phyloP scores from a whole-genome alignment of 176 grass and related monocot species.

The Thalia dealbata region DNA sequence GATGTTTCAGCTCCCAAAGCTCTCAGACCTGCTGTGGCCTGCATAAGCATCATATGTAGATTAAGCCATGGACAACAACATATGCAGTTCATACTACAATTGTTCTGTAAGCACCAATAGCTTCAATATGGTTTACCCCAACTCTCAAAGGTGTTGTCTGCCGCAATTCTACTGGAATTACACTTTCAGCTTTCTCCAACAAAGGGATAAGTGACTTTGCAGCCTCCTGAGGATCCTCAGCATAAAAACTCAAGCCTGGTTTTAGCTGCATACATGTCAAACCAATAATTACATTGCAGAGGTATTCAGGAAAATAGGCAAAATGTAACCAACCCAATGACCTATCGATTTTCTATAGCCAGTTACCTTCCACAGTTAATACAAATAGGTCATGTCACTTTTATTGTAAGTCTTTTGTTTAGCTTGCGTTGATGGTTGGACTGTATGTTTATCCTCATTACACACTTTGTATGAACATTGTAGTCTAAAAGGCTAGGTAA shows the following conservation, averaged over 20 bases:
- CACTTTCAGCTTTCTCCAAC: slow-evolving; percentile 67
- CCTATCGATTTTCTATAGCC: background rate
- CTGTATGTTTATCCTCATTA: too few species aligned
- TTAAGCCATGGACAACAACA: background rate
- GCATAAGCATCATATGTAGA: slow-evolving; percentile 26
- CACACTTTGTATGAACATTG: background rate
- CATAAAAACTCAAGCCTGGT: slow-evolving; percentile 69
- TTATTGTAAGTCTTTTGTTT: background rate
- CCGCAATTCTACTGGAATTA: slow-evolving; percentile 57
- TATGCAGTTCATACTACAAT: slow-evolving; percentile 7
- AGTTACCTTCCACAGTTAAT: too few species aligned
- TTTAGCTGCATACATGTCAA: slow-evolving; percentile 40
- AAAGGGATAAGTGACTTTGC: slow-evolving; percentile 78
- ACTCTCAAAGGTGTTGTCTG: slow-evolving; percentile 73
- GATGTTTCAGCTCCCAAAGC: slow-evolving; percentile 63
- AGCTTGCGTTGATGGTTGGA: background rate
- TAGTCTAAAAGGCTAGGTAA: background rate
- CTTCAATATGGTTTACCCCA: slow-evolving; percentile 55
- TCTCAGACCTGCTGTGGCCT: slow-evolving; percentile 96
- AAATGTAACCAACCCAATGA: background rate
- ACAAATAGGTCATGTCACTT: background rate
- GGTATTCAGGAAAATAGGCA: background rate
- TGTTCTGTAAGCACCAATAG: slow-evolving; percentile 6
- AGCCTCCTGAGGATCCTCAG: slow-evolving; percentile 73
- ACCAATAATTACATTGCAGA: background rate